Percentiles rank a stretch among this genome's conserved stretches.
phyloP scores from a whole-genome alignment of 2,329 filamentous ascomycete species.

The Nigrospora osmanthi region DNA sequence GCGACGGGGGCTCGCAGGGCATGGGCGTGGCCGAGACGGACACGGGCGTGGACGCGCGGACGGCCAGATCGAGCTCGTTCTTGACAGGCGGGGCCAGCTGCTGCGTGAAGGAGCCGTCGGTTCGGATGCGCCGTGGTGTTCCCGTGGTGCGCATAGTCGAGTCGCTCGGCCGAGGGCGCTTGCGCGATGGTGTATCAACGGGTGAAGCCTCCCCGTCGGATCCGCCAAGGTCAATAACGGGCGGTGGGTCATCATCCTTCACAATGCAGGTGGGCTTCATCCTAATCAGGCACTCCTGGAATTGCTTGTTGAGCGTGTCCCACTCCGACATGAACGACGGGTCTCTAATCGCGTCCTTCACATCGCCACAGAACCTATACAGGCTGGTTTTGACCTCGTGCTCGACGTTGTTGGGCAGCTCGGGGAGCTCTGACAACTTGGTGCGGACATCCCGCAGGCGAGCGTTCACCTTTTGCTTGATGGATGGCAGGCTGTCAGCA shows the following conservation, averaged over 20 bases:
- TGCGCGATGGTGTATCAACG: constrained; percentile 12
- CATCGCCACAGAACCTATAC: constrained; percentile 42
- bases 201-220: constrained; percentile 15
- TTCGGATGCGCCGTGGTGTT: constrained; percentile 12
- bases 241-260: constrained; percentile 14
- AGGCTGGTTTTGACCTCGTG: constrained; percentile 56
- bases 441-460: constrained; percentile 43
- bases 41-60: constrained; percentile 6
- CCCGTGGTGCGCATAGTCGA: constrained; percentile 19
- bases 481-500: constrained; percentile 42
- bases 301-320: constrained; percentile 22
- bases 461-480: constrained; percentile 42
- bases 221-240: constrained; percentile 18
- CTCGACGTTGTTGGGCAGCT: constrained; percentile 61
- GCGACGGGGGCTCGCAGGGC: constrained; percentile 5
- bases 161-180: constrained; percentile 17
- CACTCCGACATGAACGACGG: constrained; percentile 28
- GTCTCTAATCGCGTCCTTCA: constrained; percentile 46
- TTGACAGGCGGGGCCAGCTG: constrained; percentile 23
- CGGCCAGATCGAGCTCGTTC: constrained; percentile 18
- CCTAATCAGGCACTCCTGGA: constrained; percentile 20
- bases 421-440: constrained; percentile 53
- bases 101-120: background rate
- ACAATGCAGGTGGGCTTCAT: constrained; percentile 25
- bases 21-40: background rate